These are phyloP conservation scores for Lepidium africanum DNA, from an alignment of 345 rosid species.

Conservation along the genomic window DNA sequence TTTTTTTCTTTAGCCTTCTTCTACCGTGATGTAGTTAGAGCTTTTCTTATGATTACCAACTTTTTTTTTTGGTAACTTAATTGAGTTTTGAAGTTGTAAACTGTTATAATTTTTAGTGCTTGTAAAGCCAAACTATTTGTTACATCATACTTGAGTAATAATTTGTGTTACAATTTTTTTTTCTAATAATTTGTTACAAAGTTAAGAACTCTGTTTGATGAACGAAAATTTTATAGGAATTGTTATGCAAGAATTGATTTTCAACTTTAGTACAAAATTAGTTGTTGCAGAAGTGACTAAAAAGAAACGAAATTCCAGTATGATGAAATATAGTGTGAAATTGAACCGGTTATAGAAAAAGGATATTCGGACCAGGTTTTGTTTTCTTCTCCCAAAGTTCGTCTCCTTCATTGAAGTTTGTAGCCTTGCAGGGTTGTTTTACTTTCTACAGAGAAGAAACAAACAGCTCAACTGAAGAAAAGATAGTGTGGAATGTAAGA, in stretches of 20 bases:
- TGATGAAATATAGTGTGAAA: not conserved
- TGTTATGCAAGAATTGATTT: too few relatives aligned
- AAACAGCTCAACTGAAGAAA: not conserved
- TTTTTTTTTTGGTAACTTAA: not conserved
- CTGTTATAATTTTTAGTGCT: not conserved
- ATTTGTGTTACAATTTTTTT: not conserved
- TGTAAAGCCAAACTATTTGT: not conserved
- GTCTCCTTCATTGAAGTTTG: not conserved
- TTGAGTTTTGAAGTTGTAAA: conserved; percentile 1
- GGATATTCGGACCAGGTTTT: not conserved
- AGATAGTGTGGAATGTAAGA: too few relatives aligned
- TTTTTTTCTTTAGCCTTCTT: conserved; percentile 16
- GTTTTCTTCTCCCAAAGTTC: not conserved
- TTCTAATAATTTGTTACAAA: not conserved
- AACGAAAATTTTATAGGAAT: too few relatives aligned
- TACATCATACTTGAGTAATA: not conserved
- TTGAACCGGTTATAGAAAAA: not conserved
- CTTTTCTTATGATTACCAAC: not conserved
- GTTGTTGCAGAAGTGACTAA: not conserved
- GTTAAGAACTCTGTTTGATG: not conserved
- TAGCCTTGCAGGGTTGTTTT: not conserved
- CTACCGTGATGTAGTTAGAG: not conserved
- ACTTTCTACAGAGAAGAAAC: not conserved
- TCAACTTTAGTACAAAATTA: not conserved
- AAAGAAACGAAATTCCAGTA: not conserved